Conservation (phyloP, 768 basidiomycete genomes). For the Pleurotus giganteus region DNA sequence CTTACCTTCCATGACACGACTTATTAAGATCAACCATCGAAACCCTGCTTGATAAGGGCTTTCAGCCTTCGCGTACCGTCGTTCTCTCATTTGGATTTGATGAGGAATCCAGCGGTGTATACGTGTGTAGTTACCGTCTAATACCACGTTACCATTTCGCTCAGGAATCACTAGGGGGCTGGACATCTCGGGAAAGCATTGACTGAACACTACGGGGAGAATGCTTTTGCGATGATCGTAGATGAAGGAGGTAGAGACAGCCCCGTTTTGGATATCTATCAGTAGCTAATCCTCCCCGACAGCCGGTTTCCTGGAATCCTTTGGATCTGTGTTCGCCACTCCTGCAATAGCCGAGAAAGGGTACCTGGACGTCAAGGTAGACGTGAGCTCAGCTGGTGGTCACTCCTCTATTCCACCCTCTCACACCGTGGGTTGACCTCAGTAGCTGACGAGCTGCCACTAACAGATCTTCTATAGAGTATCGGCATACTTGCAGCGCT, state of each 20-base stretch:
- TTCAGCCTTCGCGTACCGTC: constrained; percentile 60
- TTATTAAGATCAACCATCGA: constrained; percentile 53
- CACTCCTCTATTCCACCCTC: constrained; percentile 83
- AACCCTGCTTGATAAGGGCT: constrained; percentile 58
- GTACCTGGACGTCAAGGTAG: constrained; percentile 57
- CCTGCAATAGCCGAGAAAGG: constrained; percentile 79
- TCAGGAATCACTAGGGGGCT: constrained; percentile 47
- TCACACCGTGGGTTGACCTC: constrained; percentile 58
- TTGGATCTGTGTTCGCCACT: constrained; percentile 54
- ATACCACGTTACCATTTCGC: background rate
- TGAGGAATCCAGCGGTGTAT: constrained; percentile 60
- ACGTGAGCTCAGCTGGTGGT: constrained; percentile 70
- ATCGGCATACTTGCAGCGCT: constrained; percentile 80
- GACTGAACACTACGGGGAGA: constrained; percentile 59
- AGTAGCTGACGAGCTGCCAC: background rate
- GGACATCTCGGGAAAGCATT: constrained; percentile 44
- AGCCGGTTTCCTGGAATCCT: constrained; percentile 45
- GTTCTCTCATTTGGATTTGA: constrained; percentile 74
- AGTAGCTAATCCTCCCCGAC: background rate
- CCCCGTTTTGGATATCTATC: background rate
- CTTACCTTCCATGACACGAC: background rate
- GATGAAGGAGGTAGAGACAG: constrained; percentile 79
- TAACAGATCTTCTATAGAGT: constrained; percentile 38
- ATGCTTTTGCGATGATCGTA: constrained; percentile 75
- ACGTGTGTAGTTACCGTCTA: constrained; percentile 27